Evolutionary conservation across 768 basidiomycete species (phyloP), one percentile per base, ranked within the genome.

Genomic region (Neoboletus brunneissimus): DNA sequence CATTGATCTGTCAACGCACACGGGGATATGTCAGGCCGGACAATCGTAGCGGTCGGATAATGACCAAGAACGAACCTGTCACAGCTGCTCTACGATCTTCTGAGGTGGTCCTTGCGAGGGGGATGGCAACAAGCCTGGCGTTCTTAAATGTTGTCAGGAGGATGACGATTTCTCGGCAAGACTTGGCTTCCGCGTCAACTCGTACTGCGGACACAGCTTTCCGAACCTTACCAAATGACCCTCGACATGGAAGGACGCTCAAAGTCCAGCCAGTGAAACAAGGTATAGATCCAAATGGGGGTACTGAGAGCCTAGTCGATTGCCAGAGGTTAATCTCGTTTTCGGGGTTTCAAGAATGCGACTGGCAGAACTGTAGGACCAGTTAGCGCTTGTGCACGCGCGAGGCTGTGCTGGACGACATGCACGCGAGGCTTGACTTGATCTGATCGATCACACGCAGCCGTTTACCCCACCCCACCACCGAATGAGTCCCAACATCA

Each of bases 401-500:
- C 22, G 23, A n/a, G 45, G 35, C 48, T 25, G 22, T 49, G 48
- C 10, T 10, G 1, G 10, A 2, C 2, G 23, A 49, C 20, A 6
- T 6, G 27, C 18, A 29, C 9, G 29, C 29, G 4, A 3, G 18
- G 12, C 32, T 35, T 25, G 23, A 9, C 23, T 38, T 13, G 16
- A 18, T 20, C n/a, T 8, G 45, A 31, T 27, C 44, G 25, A 44
- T 44, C 43, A 44, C 18, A 29, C 16, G 10, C 23, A 23, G 1
- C 12, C 5, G 3, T 4, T 41, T 9, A 15, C 43, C 5, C 10
- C 44, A 15, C 25, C 7, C 6, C 22, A 22, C 41, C 6, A 20
- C 29, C 45, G 31, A 20, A 42, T 49, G 56, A 57, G 45, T 29
- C 46, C 23, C 25, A 20, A 55, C 10, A 79, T 80, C 56, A 80